Evolutionary conservation across 345 rosid genomes (phyloP).

Genomic region (Salix exigua): DNA sequence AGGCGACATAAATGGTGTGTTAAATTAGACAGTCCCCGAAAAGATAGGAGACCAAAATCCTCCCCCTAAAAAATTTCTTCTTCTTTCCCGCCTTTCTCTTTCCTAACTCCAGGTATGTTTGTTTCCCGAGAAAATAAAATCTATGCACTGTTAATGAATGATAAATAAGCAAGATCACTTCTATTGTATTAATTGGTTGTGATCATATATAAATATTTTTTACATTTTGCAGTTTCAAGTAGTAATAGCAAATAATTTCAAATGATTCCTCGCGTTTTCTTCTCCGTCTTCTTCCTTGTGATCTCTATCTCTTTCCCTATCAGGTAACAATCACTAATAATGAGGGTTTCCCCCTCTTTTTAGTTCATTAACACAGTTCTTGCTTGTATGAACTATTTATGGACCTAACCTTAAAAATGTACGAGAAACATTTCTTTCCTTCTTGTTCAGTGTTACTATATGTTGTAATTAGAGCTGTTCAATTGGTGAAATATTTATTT

Average conservation of each 20-base stretch:
- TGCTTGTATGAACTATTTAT: too few species aligned
- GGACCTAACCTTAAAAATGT: too few species aligned
- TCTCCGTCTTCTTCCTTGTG: slow-evolving; percentile 11
- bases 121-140: background rate
- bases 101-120: background rate
- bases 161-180: too few species aligned
- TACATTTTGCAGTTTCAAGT: background rate
- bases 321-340: slow-evolving; percentile 14
- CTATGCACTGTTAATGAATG: too few species aligned
- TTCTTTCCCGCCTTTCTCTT: slow-evolving; percentile 7
- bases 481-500: too few species aligned
- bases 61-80: background rate
- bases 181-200: background rate
- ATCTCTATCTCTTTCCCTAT: background rate
- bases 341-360: background rate
- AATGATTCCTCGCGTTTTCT: slow-evolving; percentile 12
- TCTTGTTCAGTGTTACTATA: too few species aligned
- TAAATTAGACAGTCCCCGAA: background rate
- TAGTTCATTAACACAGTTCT: too few species aligned
- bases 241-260: background rate
- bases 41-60: background rate
- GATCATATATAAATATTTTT: background rate
- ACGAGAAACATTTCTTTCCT: too few species aligned
- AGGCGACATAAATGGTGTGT: background rate
- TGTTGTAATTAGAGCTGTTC: too few species aligned